Percentiles rank a stretch among this genome's conserved stretches.
phyloP scores from a whole-genome alignment of 345 rosid genomes.

The Moringa oleifera region DNA sequence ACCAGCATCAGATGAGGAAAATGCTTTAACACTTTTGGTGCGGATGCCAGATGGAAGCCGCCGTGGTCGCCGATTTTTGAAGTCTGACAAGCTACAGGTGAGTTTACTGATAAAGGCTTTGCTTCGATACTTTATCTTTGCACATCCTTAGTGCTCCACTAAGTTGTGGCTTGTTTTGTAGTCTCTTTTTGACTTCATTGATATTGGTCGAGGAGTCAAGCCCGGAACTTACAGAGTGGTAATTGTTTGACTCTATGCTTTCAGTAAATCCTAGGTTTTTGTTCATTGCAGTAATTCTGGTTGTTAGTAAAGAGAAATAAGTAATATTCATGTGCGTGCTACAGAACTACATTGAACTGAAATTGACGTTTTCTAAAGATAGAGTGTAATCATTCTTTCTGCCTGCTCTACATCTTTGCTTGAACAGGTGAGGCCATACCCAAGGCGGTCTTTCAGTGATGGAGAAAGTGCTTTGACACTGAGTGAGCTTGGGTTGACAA shows the following conservation, averaged over 20 bases:
- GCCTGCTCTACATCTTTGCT: not conserved
- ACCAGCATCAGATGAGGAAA: slow-evolving; percentile 77
- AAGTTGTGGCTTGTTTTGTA: slow-evolving; percentile 31
- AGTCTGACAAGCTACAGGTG: slow-evolving; percentile 76
- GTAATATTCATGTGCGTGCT: not conserved
- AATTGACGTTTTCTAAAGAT: not conserved
- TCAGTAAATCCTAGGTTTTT: not conserved
- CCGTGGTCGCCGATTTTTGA: slow-evolving; percentile 87
- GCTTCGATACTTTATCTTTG: not conserved
- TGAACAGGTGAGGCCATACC: slow-evolving; percentile 95
- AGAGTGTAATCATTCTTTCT: no score
- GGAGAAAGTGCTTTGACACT: slow-evolving; percentile 63
- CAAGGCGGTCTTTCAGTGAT: slow-evolving; percentile 83
- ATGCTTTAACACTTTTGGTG: slow-evolving; percentile 80
- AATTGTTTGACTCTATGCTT: slow-evolving; percentile 16
- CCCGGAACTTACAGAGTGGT: slow-evolving; percentile 94
- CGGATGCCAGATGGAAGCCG: slow-evolving; percentile 95
- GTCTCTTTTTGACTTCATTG: slow-evolving; percentile 92
- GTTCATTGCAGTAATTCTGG: no score
- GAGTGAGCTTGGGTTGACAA: slow-evolving; percentile 81
- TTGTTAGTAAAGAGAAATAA: no score
- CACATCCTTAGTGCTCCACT: not conserved
- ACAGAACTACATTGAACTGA: not conserved
- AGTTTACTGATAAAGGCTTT: slow-evolving; percentile 11
- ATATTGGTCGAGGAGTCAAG: slow-evolving; percentile 76